phyloP scores from a whole-genome alignment of 208 protist genomes.

The Trypanosoma cruzi region DNA sequence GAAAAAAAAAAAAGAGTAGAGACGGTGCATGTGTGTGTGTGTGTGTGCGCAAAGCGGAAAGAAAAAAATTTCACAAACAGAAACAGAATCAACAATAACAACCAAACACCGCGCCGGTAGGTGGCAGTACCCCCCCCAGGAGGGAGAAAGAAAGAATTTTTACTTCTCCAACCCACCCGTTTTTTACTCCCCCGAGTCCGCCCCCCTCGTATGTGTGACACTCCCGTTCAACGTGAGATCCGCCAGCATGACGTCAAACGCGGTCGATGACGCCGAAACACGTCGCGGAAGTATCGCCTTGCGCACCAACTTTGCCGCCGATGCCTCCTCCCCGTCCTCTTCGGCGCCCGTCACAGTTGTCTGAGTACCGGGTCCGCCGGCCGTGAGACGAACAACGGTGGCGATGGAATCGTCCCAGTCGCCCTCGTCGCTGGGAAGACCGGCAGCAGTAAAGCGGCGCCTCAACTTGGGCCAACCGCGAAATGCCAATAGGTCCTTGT shows the following conservation, averaged over 20 bases:
- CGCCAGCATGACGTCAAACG: constrained; percentile 59
- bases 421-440: constrained; percentile 50
- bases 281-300: constrained; percentile 54
- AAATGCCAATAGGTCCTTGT: constrained; percentile 83
- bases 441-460: constrained; percentile 66
- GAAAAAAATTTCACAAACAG: neutral
- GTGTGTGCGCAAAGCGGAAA: neutral
- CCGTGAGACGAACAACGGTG: constrained; percentile 75
- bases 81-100: neutral
- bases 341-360: neutral
- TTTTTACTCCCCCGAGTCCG: neutral
- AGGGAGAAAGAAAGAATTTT: neutral
- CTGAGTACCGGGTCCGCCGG: constrained; percentile 13
- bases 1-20: neutral
- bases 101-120: neutral
- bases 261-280: constrained; percentile 49
- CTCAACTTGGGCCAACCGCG: constrained; percentile 77
- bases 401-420: constrained; percentile 70
- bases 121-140: neutral
- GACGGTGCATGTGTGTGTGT: neutral
- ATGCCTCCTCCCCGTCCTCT: constrained; percentile 12
- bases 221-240: constrained; percentile 56
- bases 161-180: neutral
- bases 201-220: neutral
- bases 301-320: constrained; percentile 31